phyloP scores from a whole-genome alignment of 345 rosid genomes.

The Durio zibethinus region DNA sequence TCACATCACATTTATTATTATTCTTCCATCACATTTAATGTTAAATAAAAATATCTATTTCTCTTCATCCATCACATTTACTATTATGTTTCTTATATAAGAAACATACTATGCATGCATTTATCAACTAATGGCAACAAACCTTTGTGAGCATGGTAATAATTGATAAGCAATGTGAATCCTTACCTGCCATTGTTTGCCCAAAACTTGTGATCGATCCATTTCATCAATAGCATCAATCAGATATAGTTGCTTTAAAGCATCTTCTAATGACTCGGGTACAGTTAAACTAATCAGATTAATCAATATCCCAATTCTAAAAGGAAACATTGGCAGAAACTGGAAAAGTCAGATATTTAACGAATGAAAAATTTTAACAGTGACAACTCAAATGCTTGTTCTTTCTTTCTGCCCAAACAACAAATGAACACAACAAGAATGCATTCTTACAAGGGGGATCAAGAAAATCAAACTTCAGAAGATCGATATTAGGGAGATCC shows the following conservation, averaged over 20 bases:
- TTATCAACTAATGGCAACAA: background rate
- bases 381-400: background rate
- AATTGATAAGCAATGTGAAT: slow-evolving; percentile 10
- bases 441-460: slow-evolving; percentile 80
- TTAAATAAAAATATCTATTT: no score
- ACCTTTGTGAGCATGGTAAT: background rate
- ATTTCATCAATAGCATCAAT: slow-evolving; percentile 90
- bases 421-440: slow-evolving; percentile 14
- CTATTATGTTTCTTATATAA: no score
- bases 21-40: no score
- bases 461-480: slow-evolving; percentile 93
- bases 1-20: no score
- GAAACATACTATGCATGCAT: slow-evolving; percentile 6
- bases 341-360: background rate
- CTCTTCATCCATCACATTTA: no score
- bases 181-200: slow-evolving; percentile 83
- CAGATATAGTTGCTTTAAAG: slow-evolving; percentile 81
- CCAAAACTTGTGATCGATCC: slow-evolving; percentile 84
- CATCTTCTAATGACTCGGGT: slow-evolving; percentile 89
- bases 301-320: slow-evolving; percentile 6
- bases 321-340: background rate
- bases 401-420: slow-evolving; percentile 3
- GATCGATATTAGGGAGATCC: slow-evolving; percentile 87
- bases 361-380: background rate
- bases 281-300: slow-evolving; percentile 32